A percentile compares a stretch with the other conserved stretches of the same genome.
Conservation (phyloP, 163 green algal genomes). For the Coccomyxa subellipsoidea region DNA sequence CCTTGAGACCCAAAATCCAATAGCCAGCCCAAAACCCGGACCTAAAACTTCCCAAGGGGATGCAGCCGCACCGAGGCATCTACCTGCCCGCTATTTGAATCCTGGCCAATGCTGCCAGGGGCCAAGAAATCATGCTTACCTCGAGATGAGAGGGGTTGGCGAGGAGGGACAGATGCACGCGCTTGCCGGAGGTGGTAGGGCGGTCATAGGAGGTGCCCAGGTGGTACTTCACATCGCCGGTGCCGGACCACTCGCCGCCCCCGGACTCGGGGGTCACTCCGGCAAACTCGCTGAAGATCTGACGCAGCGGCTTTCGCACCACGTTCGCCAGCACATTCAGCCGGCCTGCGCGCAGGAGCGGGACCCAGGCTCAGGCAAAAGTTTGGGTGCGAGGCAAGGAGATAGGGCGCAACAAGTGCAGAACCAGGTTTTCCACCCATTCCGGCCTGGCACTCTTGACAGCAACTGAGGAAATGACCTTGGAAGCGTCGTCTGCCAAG, state of each 20-base stretch:
- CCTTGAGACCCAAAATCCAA: no score
- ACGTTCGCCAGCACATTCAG: slow-evolving; percentile 99
- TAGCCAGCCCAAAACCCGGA: no score
- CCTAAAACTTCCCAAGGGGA: no score
- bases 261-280: slow-evolving; percentile 41
- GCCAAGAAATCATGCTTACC: slow-evolving; percentile 53
- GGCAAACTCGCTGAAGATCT: slow-evolving; percentile 97
- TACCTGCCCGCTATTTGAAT: background rate
- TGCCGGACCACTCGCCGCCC: slow-evolving; percentile 58
- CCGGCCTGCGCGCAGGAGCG: slow-evolving; percentile 53
- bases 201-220: slow-evolving; percentile 95
- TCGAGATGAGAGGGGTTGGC: slow-evolving; percentile 93
- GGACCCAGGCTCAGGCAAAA: background rate
- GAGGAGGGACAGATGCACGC: slow-evolving; percentile 92
- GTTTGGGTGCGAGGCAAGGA: no score
- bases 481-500: no score
- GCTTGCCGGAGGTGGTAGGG: slow-evolving; percentile 84
- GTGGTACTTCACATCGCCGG: slow-evolving; percentile 98
- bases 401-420: no score
- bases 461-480: no score
- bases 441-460: no score
- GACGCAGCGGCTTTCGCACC: slow-evolving; percentile 94
- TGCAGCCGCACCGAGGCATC: background rate
- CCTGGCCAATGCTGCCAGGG: background rate
- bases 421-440: no score